phyloP scores from a whole-genome alignment of 106 monocot species.

The Iris macrosiphon region DNA sequence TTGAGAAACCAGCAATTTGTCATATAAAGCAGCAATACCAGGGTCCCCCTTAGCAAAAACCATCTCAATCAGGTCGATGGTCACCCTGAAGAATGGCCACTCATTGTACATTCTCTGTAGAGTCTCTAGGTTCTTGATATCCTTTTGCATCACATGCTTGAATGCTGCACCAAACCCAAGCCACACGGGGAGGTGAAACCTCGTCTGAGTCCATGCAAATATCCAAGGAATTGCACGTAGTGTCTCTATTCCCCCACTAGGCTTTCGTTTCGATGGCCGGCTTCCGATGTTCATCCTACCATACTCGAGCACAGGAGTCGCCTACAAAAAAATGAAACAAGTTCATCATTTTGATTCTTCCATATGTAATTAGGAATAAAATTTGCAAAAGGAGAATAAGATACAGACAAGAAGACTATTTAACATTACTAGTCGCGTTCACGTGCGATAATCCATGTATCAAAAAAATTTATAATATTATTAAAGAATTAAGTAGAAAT shows the following conservation, averaged over 20 bases:
- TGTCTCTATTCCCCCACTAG: constrained; percentile 95
- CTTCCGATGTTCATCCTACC: constrained; percentile 99
- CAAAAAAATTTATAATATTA: too few relatives aligned
- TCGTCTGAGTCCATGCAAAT: constrained; percentile 99
- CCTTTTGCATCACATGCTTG: constrained; percentile 57
- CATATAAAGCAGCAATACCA: constrained; percentile 84
- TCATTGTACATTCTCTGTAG: constrained; percentile 89
- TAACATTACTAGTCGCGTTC: too few relatives aligned
- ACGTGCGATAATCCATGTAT: too few relatives aligned
- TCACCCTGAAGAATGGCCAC: constrained; percentile 99
- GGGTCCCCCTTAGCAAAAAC: constrained; percentile 98
- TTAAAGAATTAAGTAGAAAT: too few relatives aligned
- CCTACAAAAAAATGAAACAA: constrained; percentile 54
- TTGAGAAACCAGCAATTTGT: constrained; percentile 83
- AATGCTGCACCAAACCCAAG: constrained; percentile 96
- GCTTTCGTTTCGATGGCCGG: constrained; percentile 88
- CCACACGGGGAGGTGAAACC: constrained; percentile 99
- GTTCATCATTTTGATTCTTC: too few relatives aligned
- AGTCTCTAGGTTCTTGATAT: constrained; percentile 60
- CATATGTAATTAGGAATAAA: too few relatives aligned
- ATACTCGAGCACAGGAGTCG: constrained; percentile 93
- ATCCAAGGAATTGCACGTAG: constrained; percentile 99
- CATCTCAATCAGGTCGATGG: constrained; percentile 97
- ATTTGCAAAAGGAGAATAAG: too few relatives aligned
- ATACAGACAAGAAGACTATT: too few relatives aligned